A percentile compares a stretch with the other conserved stretches of the same genome.
These are phyloP conservation scores for Curvularia eragrostidis DNA, from an alignment of 2,329 filamentous ascomycete species.

Conservation along the genomic window DNA sequence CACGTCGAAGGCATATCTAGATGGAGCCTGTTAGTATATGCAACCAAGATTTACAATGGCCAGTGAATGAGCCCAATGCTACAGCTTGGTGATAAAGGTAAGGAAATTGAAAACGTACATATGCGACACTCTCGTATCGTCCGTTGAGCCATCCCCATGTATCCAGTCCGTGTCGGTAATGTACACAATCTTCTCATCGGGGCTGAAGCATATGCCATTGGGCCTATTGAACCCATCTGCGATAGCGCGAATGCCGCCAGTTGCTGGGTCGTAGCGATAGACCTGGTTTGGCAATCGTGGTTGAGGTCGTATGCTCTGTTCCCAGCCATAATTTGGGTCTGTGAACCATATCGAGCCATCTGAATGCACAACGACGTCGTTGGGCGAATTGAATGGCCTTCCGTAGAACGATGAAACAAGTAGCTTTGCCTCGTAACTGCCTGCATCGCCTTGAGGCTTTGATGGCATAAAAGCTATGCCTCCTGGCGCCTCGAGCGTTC, in stretches of 20 bases:
- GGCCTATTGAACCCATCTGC: slow-evolving; percentile 51
- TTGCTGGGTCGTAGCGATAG: slow-evolving; percentile 51
- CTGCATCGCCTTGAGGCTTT: slow-evolving; percentile 21
- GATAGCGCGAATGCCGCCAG: slow-evolving; percentile 45
- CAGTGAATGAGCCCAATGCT: background rate
- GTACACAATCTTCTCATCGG: slow-evolving; percentile 51
- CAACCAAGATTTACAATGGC: background rate
- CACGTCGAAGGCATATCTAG: slow-evolving; percentile 34
- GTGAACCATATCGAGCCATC: slow-evolving; percentile 57
- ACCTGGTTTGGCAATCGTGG: slow-evolving; percentile 35
- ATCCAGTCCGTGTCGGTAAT: slow-evolving; percentile 51
- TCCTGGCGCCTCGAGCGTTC: slow-evolving; percentile 34
- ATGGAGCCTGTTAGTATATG: background rate
- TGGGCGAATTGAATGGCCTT: slow-evolving; percentile 52
- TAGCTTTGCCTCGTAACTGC: slow-evolving; percentile 13
- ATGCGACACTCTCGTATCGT: slow-evolving; percentile 20
- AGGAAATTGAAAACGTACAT: slow-evolving; percentile 17
- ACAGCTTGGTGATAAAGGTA: background rate
- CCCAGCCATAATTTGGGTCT: slow-evolving; percentile 45
- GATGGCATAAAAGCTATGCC: slow-evolving; percentile 43
- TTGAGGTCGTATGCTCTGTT: slow-evolving; percentile 31
- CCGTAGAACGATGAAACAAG: slow-evolving; percentile 54
- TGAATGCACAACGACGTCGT: slow-evolving; percentile 50
- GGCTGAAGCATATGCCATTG: slow-evolving; percentile 54
- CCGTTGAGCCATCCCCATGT: slow-evolving; percentile 24